Evolutionary conservation across 2,329 filamentous ascomycete species (phyloP).

Genomic region (Magnaporthales sp.): DNA sequence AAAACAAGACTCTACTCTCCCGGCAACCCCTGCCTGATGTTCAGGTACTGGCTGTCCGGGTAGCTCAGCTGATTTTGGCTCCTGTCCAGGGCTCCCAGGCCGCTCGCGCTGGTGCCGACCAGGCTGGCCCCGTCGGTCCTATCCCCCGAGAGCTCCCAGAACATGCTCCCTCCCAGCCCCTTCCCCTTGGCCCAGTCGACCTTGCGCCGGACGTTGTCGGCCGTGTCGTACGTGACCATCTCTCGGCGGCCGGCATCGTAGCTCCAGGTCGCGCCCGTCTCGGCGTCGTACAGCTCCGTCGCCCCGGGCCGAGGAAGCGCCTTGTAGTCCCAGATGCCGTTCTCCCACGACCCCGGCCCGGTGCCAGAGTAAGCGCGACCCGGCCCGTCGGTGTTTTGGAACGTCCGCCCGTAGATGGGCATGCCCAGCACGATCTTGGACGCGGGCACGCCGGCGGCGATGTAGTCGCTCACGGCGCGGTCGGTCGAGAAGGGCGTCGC

Average conservation of each 20-base stretch:
- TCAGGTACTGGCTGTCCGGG: slow-evolving; percentile 45
- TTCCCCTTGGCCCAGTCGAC: slow-evolving; percentile 52
- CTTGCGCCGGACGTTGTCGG: slow-evolving; percentile 51
- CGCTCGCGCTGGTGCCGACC: slow-evolving; percentile 37
- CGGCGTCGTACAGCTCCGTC: slow-evolving; percentile 45
- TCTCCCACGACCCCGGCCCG: slow-evolving; percentile 63
- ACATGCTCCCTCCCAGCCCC: slow-evolving; percentile 70
- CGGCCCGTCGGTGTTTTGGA: slow-evolving; percentile 54
- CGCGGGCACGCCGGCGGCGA: slow-evolving; percentile 49
- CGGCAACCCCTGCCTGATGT: slow-evolving; percentile 31
- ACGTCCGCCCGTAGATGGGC: slow-evolving; percentile 71
- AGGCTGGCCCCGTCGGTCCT: slow-evolving; percentile 49
- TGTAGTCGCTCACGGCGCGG: slow-evolving; percentile 56
- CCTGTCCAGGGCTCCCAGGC: slow-evolving; percentile 35
- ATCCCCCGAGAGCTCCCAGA: slow-evolving; percentile 75
- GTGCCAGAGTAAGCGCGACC: slow-evolving; percentile 55
- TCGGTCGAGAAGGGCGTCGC: slow-evolving; percentile 64
- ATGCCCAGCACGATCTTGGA: slow-evolving; percentile 68
- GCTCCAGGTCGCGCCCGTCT: slow-evolving; percentile 57
- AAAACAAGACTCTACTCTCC: neutral
- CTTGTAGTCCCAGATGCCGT: slow-evolving; percentile 76
- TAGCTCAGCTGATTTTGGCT: slow-evolving; percentile 42
- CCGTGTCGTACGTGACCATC: slow-evolving; percentile 66
- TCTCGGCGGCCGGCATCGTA: slow-evolving; percentile 53
- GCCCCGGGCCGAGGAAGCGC: slow-evolving; percentile 56